These are phyloP conservation scores for Paramyrothecium roridum DNA, from an alignment of 2,329 filamentous ascomycete species.

Conservation along the genomic window DNA sequence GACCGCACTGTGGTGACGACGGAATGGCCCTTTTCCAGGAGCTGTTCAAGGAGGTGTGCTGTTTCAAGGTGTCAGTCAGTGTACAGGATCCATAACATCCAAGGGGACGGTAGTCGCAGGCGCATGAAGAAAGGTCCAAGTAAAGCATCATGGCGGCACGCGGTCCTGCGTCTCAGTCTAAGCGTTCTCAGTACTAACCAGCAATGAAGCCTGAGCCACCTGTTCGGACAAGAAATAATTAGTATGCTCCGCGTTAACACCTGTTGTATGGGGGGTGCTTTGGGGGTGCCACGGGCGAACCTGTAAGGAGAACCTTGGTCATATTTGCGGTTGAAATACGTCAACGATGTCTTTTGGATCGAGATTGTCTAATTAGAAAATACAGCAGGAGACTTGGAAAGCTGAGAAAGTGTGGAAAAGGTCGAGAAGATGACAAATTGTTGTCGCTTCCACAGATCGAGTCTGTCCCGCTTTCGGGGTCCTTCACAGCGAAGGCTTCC, in stretches of 20 bases:
- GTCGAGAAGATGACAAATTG: background rate
- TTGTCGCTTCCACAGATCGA: background rate
- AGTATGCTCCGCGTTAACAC: conserved; percentile 6
- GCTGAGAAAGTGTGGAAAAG: no score
- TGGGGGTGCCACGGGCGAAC: conserved; percentile 8
- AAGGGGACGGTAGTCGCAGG: no score
- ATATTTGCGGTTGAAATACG: conserved; percentile 12
- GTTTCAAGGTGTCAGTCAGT: background rate
- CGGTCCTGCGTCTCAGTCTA: background rate
- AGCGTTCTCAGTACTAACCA: conserved; percentile 16
- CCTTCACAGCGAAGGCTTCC: background rate
- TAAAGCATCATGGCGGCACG: background rate
- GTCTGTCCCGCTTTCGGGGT: background rate
- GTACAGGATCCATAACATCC: background rate
- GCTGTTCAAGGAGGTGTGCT: conserved; percentile 54
- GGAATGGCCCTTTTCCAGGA: conserved; percentile 45
- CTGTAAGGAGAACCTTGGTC: conserved; percentile 28
- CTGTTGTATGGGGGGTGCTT: background rate
- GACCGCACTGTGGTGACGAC: conserved; percentile 56
- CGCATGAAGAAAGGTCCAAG: no score
- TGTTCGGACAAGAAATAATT: conserved; percentile 4
- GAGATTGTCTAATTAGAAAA: no score
- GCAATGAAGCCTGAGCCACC: conserved; percentile 33
- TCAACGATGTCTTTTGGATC: background rate
- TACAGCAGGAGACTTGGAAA: no score